These are phyloP conservation scores for Takashimella koratensis DNA, from an alignment of 1,284 basidiomycete genomes.

Conservation along the genomic window DNA sequence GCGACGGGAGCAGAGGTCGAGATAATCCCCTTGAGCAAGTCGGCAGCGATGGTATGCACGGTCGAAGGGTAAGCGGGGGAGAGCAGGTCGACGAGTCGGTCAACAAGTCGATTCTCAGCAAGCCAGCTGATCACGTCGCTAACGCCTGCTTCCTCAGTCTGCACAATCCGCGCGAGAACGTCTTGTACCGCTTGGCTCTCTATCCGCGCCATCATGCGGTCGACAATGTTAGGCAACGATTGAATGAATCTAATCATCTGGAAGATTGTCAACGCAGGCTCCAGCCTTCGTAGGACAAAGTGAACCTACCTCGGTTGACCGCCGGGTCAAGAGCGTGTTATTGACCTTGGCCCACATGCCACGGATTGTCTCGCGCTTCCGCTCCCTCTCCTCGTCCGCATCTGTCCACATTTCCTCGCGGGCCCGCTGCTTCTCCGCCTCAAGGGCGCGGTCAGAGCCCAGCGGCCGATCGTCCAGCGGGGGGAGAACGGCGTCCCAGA, in stretches of 20 bases:
- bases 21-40: slow-evolving; percentile 92
- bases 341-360: slow-evolving; percentile 75
- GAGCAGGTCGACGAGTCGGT: slow-evolving; percentile 73
- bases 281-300: neutral
- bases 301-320: slow-evolving; percentile 76
- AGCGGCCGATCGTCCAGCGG: slow-evolving; percentile 21
- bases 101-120: slow-evolving; percentile 77
- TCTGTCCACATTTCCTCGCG: slow-evolving; percentile 36
- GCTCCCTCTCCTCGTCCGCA: slow-evolving; percentile 48
- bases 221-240: slow-evolving; percentile 74
- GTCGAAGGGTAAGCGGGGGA: slow-evolving; percentile 73
- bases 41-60: slow-evolving; percentile 81
- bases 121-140: slow-evolving; percentile 89
- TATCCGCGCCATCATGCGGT: slow-evolving; percentile 78
- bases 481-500: slow-evolving; percentile 85
- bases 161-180: slow-evolving; percentile 84
- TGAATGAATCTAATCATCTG: slow-evolving; percentile 93
- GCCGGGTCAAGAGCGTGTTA: slow-evolving; percentile 77
- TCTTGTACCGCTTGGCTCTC: slow-evolving; percentile 90
- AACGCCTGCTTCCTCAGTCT: slow-evolving; percentile 84
- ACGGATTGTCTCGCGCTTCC: slow-evolving; percentile 52
- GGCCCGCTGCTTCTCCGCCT: slow-evolving; percentile 42
- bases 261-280: too few species aligned
- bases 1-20: slow-evolving; percentile 75
- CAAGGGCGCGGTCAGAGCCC: slow-evolving; percentile 11